A percentile compares a stretch with the other conserved stretches of the same genome.
phyloP scores from a whole-genome alignment of 2,329 filamentous ascomycete species.

The Aspergillus fumigatiaffinis region DNA sequence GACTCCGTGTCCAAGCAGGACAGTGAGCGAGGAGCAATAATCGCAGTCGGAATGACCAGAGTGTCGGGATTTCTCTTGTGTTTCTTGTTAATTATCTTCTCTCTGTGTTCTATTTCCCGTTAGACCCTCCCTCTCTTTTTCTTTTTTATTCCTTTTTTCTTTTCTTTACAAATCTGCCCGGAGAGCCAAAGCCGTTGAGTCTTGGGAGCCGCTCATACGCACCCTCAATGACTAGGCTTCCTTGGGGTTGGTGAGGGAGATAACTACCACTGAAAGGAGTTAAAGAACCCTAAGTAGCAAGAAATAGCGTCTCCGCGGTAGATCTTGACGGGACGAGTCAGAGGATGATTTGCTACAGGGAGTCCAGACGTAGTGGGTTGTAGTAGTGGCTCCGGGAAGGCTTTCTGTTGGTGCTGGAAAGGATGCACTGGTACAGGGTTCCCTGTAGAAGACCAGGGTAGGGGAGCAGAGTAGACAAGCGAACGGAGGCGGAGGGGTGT shows the following conservation, averaged over 20 bases:
- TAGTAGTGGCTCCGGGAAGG: constrained; percentile 3
- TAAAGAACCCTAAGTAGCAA: constrained; percentile 18
- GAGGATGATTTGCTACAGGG: constrained; percentile 13
- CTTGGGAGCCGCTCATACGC: constrained; percentile 11
- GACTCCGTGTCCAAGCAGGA: constrained; percentile 9
- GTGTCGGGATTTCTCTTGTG: constrained; percentile 4
- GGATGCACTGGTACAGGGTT: constrained; percentile 1
- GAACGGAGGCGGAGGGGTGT: background rate
- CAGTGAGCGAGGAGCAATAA: constrained; percentile 6
- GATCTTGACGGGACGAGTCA: constrained; percentile 18
- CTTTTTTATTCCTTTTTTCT: background rate
- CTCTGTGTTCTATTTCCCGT: constrained; percentile 2
- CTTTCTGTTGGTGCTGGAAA: background rate
- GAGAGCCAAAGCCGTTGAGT: background rate
- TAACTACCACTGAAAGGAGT: constrained; percentile 20
- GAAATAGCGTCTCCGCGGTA: constrained; percentile 23
- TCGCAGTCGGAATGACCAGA: constrained; percentile 2
- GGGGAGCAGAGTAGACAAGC: constrained; percentile 1
- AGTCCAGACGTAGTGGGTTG: constrained; percentile 3
- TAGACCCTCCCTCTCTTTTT: background rate
- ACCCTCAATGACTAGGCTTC: constrained; percentile 14
- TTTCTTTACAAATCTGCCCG: background rate
- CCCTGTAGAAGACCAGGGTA: constrained; percentile 5
- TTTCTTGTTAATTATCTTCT: constrained; percentile 2
- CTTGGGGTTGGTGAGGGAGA: constrained; percentile 16